Conservation (phyloP, 805 yeast species). For the Candida qinlingensis region DNA sequence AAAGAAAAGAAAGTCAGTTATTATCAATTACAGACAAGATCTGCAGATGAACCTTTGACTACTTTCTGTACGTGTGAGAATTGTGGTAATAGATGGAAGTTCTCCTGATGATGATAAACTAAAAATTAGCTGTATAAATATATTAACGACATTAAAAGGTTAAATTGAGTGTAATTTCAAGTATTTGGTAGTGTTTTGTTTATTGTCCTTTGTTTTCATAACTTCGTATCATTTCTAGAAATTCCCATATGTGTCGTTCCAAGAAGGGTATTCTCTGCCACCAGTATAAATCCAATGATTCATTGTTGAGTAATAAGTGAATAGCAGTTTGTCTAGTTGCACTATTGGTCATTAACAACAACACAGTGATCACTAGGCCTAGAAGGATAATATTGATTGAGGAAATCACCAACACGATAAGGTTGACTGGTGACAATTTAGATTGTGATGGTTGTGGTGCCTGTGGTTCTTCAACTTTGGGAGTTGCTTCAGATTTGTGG, state of each 20-base stretch:
- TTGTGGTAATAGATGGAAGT: constrained; percentile 98
- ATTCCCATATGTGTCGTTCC: constrained; percentile 14
- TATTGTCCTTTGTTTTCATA: background rate
- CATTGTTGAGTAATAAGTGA: constrained; percentile 6
- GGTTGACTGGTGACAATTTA: background rate
- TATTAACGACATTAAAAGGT: constrained; percentile 5
- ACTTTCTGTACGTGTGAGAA: constrained; percentile 97
- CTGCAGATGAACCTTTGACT: constrained; percentile 98
- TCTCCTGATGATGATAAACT: constrained; percentile 46
- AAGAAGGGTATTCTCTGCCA: constrained; percentile 16
- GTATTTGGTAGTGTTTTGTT: background rate
- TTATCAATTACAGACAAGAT: constrained; percentile 95
- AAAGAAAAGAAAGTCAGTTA: constrained; percentile 95
- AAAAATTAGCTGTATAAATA: constrained; percentile 5
- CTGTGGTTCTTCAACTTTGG: background rate
- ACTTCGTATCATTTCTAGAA: constrained; percentile 13
- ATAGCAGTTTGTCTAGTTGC: background rate
- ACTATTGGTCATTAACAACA: background rate
- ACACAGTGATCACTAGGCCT: background rate
- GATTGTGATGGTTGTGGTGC: background rate
- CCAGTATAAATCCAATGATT: constrained; percentile 17
- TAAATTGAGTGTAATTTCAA: background rate
- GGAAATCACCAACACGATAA: background rate
- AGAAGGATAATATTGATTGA: background rate
- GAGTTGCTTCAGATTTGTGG: background rate